Conservation (phyloP, 2,329 filamentous ascomycete species). For the Dothideomycetes sp. region DNA sequence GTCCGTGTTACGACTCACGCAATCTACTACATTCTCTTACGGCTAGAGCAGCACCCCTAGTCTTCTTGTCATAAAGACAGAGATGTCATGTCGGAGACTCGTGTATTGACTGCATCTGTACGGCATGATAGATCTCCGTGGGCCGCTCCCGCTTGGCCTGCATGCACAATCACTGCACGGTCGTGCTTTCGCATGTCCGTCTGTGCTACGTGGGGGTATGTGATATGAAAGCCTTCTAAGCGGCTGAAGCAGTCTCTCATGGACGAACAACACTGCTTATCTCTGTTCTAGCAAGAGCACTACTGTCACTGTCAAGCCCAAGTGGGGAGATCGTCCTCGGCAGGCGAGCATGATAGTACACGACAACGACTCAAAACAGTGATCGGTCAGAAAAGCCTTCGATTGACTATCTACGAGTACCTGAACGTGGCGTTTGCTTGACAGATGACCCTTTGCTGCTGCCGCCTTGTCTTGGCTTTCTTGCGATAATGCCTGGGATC, state of each 20-base stretch:
- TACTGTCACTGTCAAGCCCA: too few species aligned
- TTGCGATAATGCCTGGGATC: not conserved
- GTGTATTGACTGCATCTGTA: not conserved
- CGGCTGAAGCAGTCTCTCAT: too few species aligned
- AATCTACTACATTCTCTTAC: not conserved
- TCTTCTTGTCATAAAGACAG: constrained; percentile 1
- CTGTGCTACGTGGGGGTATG: constrained; percentile 4
- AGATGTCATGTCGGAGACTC: not conserved
- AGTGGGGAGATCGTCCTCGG: too few species aligned
- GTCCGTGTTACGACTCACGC: not conserved
- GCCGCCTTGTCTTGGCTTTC: not conserved
- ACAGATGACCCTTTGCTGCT: constrained; percentile 8
- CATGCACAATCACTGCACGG: constrained; percentile 9
- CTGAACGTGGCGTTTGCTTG: constrained; percentile 9
- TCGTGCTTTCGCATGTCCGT: constrained; percentile 6
- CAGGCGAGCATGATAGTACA: constrained; percentile 3
- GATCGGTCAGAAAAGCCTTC: not conserved
- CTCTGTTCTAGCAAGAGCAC: too few species aligned
- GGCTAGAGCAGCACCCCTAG: not conserved
- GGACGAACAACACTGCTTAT: too few species aligned
- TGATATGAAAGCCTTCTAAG: not conserved
- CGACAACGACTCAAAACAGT: not conserved
- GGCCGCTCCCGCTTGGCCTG: not conserved
- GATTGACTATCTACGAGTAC: not conserved
- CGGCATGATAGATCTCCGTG: not conserved